Percentiles rank a stretch among this genome's conserved stretches.
phyloP scores from a whole-genome alignment of 345 rosid species.

The Euphorbia tirucalli region DNA sequence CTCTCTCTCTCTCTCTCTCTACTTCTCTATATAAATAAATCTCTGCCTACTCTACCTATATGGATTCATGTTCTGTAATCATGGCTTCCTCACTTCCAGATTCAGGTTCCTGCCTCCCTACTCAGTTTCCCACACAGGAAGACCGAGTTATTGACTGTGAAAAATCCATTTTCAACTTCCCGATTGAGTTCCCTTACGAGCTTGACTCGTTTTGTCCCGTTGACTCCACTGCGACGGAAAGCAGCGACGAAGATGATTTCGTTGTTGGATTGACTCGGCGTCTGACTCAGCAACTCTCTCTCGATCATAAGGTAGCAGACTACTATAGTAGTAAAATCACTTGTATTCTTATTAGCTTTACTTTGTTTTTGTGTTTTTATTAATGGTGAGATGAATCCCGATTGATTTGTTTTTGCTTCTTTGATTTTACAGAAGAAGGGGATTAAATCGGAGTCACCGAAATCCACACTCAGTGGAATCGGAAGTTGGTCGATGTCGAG shows the following conservation, averaged over 20 bases:
- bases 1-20: too few relatives aligned
- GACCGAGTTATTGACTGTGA: background rate
- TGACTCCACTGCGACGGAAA: constrained; percentile 16
- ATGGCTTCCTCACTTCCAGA: background rate
- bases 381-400: background rate
- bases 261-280: constrained; percentile 22
- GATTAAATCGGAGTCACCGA: constrained; percentile 23
- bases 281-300: constrained; percentile 25
- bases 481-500: constrained; percentile 27
- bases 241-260: constrained; percentile 23
- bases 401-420: background rate
- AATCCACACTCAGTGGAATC: constrained; percentile 28
- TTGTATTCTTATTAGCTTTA: too few relatives aligned
- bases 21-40: too few relatives aligned
- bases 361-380: background rate
- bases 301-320: constrained; percentile 11
- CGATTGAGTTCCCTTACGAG: constrained; percentile 35
- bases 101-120: background rate
- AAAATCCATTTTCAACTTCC: too few relatives aligned
- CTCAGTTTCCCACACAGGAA: constrained; percentile 1
- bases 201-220: constrained; percentile 18
- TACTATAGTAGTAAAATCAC: background rate
- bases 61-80: background rate
- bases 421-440: constrained; percentile 8
- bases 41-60: background rate